Evolutionary conservation across 78 protist genomes (phyloP).

Genomic region (Anaeramoeba flamelloides): DNA sequence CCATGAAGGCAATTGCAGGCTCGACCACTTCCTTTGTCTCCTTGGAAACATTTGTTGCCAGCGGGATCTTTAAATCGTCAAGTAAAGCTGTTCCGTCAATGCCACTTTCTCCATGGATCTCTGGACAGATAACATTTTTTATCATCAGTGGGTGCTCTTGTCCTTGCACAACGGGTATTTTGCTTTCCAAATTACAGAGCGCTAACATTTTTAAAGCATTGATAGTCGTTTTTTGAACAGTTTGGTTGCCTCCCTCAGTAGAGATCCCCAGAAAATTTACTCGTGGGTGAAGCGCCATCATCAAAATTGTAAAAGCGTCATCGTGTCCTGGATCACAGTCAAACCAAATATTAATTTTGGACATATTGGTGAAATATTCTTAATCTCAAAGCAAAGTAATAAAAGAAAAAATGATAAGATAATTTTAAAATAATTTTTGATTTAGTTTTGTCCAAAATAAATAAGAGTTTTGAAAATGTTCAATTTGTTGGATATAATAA

Average conservation of each 20-base stretch:
- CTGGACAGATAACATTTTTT: not conserved
- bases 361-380: too few relatives aligned
- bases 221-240: not conserved
- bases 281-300: not conserved
- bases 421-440: too few relatives aligned
- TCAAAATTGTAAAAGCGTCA: not conserved
- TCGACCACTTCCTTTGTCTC: not conserved
- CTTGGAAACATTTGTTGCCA: not conserved
- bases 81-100: not conserved
- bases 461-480: too few relatives aligned
- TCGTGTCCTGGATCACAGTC: not conserved
- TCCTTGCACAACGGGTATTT: not conserved
- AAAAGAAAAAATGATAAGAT: too few relatives aligned
- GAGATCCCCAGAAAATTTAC: not conserved
- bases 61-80: not conserved
- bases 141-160: not conserved
- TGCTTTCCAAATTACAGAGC: not conserved
- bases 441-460: too few relatives aligned
- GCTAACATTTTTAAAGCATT: not conserved
- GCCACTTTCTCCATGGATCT: not conserved
- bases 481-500: too few relatives aligned
- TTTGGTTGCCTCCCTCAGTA: not conserved
- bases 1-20: not conserved
- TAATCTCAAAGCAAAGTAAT: too few relatives aligned
- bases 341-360: not conserved